Evolutionary conservation across 306 rosid genomes (phyloP).

Genomic region (Corylus heterophylla): DNA sequence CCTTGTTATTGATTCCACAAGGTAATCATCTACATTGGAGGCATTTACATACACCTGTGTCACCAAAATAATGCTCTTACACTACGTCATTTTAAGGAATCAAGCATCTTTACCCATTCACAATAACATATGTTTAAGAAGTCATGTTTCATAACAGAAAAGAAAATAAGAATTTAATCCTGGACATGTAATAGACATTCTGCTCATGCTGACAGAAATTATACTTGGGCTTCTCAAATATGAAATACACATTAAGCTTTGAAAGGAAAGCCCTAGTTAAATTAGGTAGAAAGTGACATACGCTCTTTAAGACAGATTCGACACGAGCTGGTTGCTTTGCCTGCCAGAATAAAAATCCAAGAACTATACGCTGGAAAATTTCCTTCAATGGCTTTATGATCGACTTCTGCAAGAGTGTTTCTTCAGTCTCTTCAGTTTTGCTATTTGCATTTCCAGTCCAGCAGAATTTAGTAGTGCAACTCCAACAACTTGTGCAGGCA

Average conservation of each 20-base stretch:
- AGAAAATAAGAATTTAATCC: not conserved
- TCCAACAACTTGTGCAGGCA: slow-evolving; percentile 69
- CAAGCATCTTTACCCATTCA: not conserved
- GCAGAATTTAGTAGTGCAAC: slow-evolving; percentile 86
- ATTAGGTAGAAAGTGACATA: slow-evolving; percentile 34
- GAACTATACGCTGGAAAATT: slow-evolving; percentile 74
- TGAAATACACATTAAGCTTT: not conserved
- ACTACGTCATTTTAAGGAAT: not conserved
- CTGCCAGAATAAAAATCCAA: slow-evolving; percentile 93
- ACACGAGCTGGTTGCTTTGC: slow-evolving; percentile 85
- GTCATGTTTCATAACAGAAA: not conserved
- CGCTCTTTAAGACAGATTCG: slow-evolving; percentile 78
- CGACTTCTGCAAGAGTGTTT: slow-evolving; percentile 59
- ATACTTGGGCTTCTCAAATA: slow-evolving; percentile 1
- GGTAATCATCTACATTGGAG: slow-evolving; percentile 90
- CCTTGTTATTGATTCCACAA: slow-evolving; percentile 77
- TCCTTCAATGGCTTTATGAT: slow-evolving; percentile 76
- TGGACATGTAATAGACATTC: not conserved
- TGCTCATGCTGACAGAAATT: slow-evolving; percentile 1
- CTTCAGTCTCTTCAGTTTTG: slow-evolving; percentile 50
- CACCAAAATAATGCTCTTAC: not conserved
- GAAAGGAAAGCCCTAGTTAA: slow-evolving; percentile 18
- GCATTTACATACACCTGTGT: slow-evolving; percentile 69
- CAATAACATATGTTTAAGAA: not conserved
- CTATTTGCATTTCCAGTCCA: slow-evolving; percentile 65